These are phyloP conservation scores for Diutina siamensis DNA, from an alignment of 1,139 yeast genomes.

Conservation along the genomic window DNA sequence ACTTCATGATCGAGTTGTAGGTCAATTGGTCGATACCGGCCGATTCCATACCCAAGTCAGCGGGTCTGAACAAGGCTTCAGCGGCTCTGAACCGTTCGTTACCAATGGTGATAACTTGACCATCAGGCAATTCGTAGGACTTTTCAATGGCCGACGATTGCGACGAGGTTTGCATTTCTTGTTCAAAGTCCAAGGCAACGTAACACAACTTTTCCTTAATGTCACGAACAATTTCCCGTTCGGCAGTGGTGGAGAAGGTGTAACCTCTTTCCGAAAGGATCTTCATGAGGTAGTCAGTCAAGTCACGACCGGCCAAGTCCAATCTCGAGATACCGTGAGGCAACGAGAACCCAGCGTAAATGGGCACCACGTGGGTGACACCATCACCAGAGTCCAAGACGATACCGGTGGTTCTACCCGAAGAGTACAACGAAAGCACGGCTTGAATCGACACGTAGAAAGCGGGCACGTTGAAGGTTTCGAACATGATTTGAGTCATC, in stretches of 20 bases:
- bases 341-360: constrained; percentile 98
- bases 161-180: constrained; percentile 97
- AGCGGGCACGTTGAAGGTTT: constrained; percentile 98
- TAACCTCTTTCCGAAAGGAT: constrained; percentile 97
- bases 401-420: constrained; percentile 99
- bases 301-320: constrained; percentile 99
- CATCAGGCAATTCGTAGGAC: constrained; percentile 98
- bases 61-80: constrained; percentile 98
- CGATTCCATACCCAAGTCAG: constrained; percentile 94
- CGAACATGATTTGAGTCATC: constrained; percentile 98
- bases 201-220: constrained; percentile 98
- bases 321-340: constrained; percentile 99
- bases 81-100: constrained; percentile 99
- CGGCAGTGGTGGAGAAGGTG: constrained; percentile 97
- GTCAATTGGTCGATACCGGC: constrained; percentile 99
- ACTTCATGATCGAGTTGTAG: constrained; percentile 97
- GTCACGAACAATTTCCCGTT: constrained; percentile 99
- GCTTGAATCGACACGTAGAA: constrained; percentile 98
- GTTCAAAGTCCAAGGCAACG: constrained; percentile 93
- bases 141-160: constrained; percentile 97
- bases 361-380: constrained; percentile 99
- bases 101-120: constrained; percentile 98
- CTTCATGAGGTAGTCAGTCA: constrained; percentile 98
- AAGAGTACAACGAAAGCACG: constrained; percentile 92
- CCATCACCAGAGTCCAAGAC: constrained; percentile 99